Evolutionary conservation across 2,329 filamentous ascomycete species (phyloP).

Genomic region (Diaporthe ilicicola): DNA sequence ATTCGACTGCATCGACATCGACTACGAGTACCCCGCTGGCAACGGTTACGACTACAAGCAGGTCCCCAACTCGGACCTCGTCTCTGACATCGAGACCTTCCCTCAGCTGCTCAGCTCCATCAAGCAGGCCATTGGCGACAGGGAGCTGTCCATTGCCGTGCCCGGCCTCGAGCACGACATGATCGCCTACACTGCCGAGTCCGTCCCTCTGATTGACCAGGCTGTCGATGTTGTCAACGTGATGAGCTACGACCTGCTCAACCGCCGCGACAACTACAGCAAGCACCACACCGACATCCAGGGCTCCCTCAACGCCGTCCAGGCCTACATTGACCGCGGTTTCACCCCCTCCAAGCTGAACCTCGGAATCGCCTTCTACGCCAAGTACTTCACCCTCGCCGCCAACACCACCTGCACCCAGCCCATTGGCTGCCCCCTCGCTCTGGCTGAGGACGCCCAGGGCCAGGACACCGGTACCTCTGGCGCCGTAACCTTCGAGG

Average conservation of each 20-base stretch:
- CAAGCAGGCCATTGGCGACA: constrained; percentile 65
- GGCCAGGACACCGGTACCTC: constrained; percentile 66
- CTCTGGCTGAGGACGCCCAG: constrained; percentile 63
- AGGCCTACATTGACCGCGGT: constrained; percentile 67
- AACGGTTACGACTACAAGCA: constrained; percentile 76
- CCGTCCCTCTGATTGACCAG: constrained; percentile 64
- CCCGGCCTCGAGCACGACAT: constrained; percentile 72
- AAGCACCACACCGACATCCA: constrained; percentile 71
- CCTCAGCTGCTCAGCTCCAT: constrained; percentile 68
- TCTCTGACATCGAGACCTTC: constrained; percentile 70
- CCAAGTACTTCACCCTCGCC: constrained; percentile 69
- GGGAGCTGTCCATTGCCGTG: constrained; percentile 73
- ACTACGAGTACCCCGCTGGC: constrained; percentile 73
- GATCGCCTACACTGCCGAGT: constrained; percentile 70
- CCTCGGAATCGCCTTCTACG: constrained; percentile 73
- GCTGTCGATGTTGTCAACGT: constrained; percentile 73
- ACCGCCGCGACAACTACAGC: constrained; percentile 71
- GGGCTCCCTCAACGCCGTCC: constrained; percentile 61
- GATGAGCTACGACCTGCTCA: constrained; percentile 77
- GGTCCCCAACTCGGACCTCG: constrained; percentile 66
- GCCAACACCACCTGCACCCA: constrained; percentile 49
- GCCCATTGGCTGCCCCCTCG: constrained; percentile 63
- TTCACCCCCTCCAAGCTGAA: constrained; percentile 62
- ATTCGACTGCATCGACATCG: constrained; percentile 70
- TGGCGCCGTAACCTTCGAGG: constrained; percentile 55